Base-by-base conservation (phyloP, 805 yeast species). In the Ogataea corticis region DNA sequence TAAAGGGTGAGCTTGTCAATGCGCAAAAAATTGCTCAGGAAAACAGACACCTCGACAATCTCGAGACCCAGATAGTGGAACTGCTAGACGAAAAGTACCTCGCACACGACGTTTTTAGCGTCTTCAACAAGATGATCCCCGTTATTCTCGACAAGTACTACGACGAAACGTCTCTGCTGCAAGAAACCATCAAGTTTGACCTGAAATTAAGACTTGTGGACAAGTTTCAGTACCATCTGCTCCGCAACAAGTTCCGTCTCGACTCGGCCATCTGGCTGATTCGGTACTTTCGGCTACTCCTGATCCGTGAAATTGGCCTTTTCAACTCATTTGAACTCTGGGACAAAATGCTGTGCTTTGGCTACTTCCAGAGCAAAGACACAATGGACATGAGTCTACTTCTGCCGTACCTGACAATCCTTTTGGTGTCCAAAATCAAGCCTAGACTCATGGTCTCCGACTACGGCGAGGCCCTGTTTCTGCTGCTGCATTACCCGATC, bases 251-350 rank as follows among this genome's bases (percentile, higher is more conserved):
- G 53, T 58, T 77, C 27, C 69, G 68, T 46, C 57, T 78, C 4
- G 82, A 78, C 48, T 69, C 79, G 2, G 76, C 77, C 42, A 66
- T 79, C 34, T 79, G 83, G 83, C 65, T 77, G 19, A 73, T 79
- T n/a, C 56, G 83, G 35, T 79, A 73, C 59, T 68, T 74, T 23
- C 59, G 82, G 19, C 61, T 79, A 29, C 49, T 77, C 3, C 60
- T 77, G 14, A 62, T 72, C 6, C 59, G 83, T 41, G 83, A 79
- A 50, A 56, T 79, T 23, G 80, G 79, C 1, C 44, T 68, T 7
- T 45, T 44, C 3, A 54, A 61, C 15, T 59, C 72, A 0, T 61
- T 71, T 17, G 54, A 62, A 19, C 55, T 75, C 16, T 79, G 83
- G 83, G 83, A 79, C 55, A 73, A 73, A 45, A 51, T 79, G 17